These are phyloP conservation scores for Penicillium salamii DNA, from an alignment of 495 filamentous ascomycete genomes.

Conservation along the genomic window DNA sequence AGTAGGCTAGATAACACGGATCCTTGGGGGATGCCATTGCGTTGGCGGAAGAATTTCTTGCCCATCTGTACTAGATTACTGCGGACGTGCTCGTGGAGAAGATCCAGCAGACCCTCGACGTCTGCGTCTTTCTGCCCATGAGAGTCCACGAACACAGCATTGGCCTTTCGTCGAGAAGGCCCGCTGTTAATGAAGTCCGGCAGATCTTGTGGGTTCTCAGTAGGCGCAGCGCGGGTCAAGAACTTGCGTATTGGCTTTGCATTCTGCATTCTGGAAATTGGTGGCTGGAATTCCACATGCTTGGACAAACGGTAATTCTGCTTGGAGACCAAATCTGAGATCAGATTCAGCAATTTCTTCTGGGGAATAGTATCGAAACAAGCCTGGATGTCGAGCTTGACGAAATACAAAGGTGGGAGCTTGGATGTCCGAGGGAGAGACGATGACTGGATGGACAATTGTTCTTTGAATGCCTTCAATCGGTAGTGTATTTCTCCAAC, in stretches of 20 bases:
- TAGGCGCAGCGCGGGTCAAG: slow-evolving; percentile 55
- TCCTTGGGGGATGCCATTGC: slow-evolving; percentile 87
- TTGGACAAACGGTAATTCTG: slow-evolving; percentile 68
- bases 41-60: slow-evolving; percentile 86
- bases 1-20: slow-evolving; percentile 80
- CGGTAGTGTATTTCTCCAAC: slow-evolving; percentile 77
- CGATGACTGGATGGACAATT: slow-evolving; percentile 7
- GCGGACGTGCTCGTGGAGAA: slow-evolving; percentile 74
- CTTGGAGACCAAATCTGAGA: slow-evolving; percentile 61
- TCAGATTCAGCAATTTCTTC: slow-evolving; percentile 60
- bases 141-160: slow-evolving; percentile 73
- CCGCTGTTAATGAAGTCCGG: slow-evolving; percentile 50
- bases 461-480: slow-evolving; percentile 64
- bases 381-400: slow-evolving; percentile 85
- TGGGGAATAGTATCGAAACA: slow-evolving; percentile 98
- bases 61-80: slow-evolving; percentile 85
- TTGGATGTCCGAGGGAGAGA: neutral
- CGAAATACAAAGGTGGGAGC: slow-evolving; percentile 63
- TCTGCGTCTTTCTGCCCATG: slow-evolving; percentile 50
- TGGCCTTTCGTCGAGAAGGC: slow-evolving; percentile 41
- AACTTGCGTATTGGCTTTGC: slow-evolving; percentile 61
- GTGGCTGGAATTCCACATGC: slow-evolving; percentile 65
- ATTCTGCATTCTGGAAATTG: slow-evolving; percentile 6
- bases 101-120: slow-evolving; percentile 57
- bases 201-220: slow-evolving; percentile 51